Base-by-base conservation (phyloP, 805 yeast species). In the Starmerella riodocensis region DNA sequence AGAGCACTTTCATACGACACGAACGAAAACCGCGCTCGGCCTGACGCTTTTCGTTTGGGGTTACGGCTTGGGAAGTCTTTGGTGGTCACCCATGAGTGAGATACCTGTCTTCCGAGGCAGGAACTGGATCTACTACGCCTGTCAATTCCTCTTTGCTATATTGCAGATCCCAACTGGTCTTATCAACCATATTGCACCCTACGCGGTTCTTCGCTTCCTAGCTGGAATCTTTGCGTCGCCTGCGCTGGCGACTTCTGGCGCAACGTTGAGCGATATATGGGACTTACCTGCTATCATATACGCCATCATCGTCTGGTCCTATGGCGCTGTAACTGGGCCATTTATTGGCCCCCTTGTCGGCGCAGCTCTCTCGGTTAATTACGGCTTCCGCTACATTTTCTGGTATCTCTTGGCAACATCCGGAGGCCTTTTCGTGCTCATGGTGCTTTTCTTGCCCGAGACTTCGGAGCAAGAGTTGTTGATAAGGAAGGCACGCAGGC, bases 161-260 rank as follows among this genome's bases (percentile, higher is more conserved):
- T 56, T 76, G 26, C 79, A 74, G 50, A 67, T 75, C 29, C 77
- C 78, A 26, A 62, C 69, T 29, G 78, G 78, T 2, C 58, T 70
- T 28, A 63, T 64, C 1, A 51, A 62, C 16, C 70, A 70, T 48
- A 64, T 74, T 37, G 73, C 70, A 9, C 70, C 71, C 0, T 56
- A 73, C 42, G 60, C 66, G 29, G 64, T 73, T 0, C 55, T 72
- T 34, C 62, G 80, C 36, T 67, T 75, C 42, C 46, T 75, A 14
- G 61, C 67, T n/a, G 80, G 81, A 3, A 47, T 74, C 25, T 64
- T 71, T 40, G 69, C 76, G 13, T 64, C 74, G 4, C 78, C 80
- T 2, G 63, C 72, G 18, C 51, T 73, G 33, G 67, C 74, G 1
- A 71, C 74, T 21, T 78, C 76, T 34, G 78, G 73, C 43, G 80